Evolutionary conservation across 345 rosid species (phyloP).

Genomic region (Lepidium africanum): DNA sequence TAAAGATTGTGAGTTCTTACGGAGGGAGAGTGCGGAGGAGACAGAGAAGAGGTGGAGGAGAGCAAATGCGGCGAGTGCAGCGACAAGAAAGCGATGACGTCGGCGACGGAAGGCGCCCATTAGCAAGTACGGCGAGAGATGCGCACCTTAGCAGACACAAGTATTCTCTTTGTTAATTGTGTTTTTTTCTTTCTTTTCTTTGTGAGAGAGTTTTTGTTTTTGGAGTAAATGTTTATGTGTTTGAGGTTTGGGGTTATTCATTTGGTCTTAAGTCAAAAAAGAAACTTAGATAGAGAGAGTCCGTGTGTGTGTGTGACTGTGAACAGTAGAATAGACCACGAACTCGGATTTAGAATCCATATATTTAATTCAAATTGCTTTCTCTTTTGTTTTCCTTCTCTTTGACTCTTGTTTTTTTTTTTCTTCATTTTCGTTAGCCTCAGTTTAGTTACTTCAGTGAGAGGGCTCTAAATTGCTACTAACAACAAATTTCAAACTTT

Average conservation of each 20-base stretch:
- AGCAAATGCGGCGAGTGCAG: conserved; percentile 40
- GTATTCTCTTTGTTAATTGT: neutral
- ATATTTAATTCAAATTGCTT: conserved; percentile 13
- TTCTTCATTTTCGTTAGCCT: no score
- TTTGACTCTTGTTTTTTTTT: neutral
- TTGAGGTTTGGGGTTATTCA: conserved; percentile 17
- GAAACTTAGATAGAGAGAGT: conserved; percentile 5
- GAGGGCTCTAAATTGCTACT: neutral
- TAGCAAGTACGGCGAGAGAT: conserved; percentile 23
- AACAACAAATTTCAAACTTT: no score
- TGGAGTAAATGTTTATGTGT: conserved; percentile 4
- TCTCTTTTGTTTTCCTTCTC: neutral
- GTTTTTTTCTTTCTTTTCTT: neutral
- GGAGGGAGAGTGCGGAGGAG: conserved; percentile 20
- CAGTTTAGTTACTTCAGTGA: no score
- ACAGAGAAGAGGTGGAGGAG: conserved; percentile 48
- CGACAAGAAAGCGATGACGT: conserved; percentile 20
- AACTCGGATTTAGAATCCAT: conserved; percentile 12
- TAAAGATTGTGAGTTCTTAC: neutral
- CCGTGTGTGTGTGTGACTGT: neutral
- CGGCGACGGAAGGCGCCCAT: conserved; percentile 48
- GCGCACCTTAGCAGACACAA: conserved; percentile 14
- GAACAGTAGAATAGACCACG: conserved; percentile 18
- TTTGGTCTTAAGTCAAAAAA: conserved; percentile 27
- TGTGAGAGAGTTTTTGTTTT: neutral